Base-by-base conservation (phyloP, 306 rosid genomes). In the Geum urbanum region DNA sequence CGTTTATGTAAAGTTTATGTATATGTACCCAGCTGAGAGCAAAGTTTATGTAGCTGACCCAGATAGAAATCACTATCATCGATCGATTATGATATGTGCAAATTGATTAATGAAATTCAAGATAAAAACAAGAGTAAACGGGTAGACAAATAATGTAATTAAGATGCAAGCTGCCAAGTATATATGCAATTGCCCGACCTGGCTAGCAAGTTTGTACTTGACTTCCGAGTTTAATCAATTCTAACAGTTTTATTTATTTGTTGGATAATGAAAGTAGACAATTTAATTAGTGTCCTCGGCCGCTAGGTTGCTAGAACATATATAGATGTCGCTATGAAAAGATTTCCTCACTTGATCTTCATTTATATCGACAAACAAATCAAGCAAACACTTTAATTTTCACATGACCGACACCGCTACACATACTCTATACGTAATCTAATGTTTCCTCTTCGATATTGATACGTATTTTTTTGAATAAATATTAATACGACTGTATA, bases 261-360 rank as follows among this genome's bases (percentile, higher is more conserved):
- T 48, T 15, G 32, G 59, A 50, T 67, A n/a, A 32, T 6, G 35
- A 32, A 50, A 32, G 71, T 35, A 49, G 71, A 67, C 71, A 35
- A 16, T n/a, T 66, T 66, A 39, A n/a, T n/a, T n/a, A n/a, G 44
- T 32, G 63, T 32, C 32, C 44, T 58, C 63, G 32, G 32, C 11
- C 18, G 27, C 63, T 32, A 5, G 63, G 10, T 35, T 58, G 43
- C 63, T 32, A 37, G 19, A n/a, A n/a, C n/a, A n/a, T 19, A 58
- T 43, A 58, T 32, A 5, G 61, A 55, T 22, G 9, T 55, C 20
- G 39, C 7, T 55, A 9, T 22, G 22, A 18, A 7, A 7, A 53
- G 58, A n/a, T n/a, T n/a, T n/a, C n/a, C 10, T 19, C 4, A 53
- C 35, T 53, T 53, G 57, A n/a, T 52, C n/a, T n/a, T n/a, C n/a